Percentiles rank a stretch among this genome's conserved stretches.
These are phyloP conservation scores for Hyaloscypha bicolor DNA, from an alignment of 495 filamentous ascomycete species.

Conservation along the genomic window DNA sequence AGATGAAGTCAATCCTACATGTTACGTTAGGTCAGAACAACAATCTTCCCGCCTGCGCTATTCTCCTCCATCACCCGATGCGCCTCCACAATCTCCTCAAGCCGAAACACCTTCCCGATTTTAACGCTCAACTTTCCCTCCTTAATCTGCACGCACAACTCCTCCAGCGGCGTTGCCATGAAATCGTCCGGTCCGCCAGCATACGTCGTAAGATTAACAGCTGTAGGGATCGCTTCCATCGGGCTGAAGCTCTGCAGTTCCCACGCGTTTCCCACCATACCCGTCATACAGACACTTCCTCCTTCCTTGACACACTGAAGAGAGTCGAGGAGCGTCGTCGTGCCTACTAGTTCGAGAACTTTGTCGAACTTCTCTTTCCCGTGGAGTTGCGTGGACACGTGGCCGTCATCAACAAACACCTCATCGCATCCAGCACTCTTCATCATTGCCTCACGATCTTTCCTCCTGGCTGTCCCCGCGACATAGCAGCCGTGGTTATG, in stretches of 20 bases:
- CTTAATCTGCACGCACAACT: conserved; percentile 44
- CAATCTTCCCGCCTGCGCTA: conserved; percentile 43
- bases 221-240: conserved; percentile 47
- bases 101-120: conserved; percentile 38
- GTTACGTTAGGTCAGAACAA: conserved; percentile 25
- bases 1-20: not conserved
- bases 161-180: conserved; percentile 48
- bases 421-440: conserved; percentile 42
- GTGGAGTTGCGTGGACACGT: conserved; percentile 32
- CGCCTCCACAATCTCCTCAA: conserved; percentile 48
- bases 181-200: conserved; percentile 46
- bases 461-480: conserved; percentile 43
- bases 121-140: conserved; percentile 42
- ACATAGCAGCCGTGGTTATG: conserved; percentile 43
- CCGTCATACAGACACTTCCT: conserved; percentile 52
- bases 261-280: conserved; percentile 55
- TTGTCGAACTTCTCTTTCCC: conserved; percentile 45
- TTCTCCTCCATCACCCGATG: conserved; percentile 42
- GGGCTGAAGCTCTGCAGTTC: conserved; percentile 45
- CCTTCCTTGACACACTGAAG: conserved; percentile 41
- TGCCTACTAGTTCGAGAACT: conserved; percentile 39
- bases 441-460: conserved; percentile 41
- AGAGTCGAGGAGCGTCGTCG: conserved; percentile 44
- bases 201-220: conserved; percentile 49
- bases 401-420: conserved; percentile 33